A percentile compares a stretch with the other conserved stretches of the same genome.
phyloP scores from a whole-genome alignment of 2,329 filamentous ascomycete species.

The Geoglossum cookeanum region DNA sequence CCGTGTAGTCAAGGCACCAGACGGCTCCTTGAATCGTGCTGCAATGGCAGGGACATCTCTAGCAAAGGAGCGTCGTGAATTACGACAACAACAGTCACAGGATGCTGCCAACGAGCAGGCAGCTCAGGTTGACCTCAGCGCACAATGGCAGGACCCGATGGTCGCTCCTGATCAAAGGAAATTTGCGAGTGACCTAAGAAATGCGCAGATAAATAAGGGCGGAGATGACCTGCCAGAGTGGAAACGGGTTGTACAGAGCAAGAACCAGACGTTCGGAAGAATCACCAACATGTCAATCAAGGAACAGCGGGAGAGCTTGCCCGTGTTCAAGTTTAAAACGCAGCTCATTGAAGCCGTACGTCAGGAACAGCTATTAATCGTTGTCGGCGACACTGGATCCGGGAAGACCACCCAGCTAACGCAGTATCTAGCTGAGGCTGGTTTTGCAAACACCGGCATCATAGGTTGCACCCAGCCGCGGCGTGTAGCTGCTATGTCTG shows the following conservation, averaged over 20 bases:
- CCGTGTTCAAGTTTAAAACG: constrained; percentile 73
- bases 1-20: constrained; percentile 87
- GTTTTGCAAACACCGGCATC: constrained; percentile 70
- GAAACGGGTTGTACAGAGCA: constrained; percentile 67
- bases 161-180: constrained; percentile 64
- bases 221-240: constrained; percentile 68
- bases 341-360: constrained; percentile 74
- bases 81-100: constrained; percentile 74
- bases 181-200: constrained; percentile 74
- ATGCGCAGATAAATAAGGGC: constrained; percentile 38
- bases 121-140: constrained; percentile 60
- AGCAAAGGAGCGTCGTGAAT: constrained; percentile 74
- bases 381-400: constrained; percentile 91
- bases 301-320: constrained; percentile 75
- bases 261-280: constrained; percentile 66
- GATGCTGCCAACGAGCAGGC: constrained; percentile 56
- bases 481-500: constrained; percentile 92
- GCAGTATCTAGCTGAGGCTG: constrained; percentile 83
- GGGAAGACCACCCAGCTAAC: constrained; percentile 96
- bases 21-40: constrained; percentile 92
- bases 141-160: constrained; percentile 97
- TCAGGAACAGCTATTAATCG: constrained; percentile 81
- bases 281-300: constrained; percentile 85
- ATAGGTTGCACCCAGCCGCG: constrained; percentile 95
- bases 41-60: constrained; percentile 83